Evolutionary conservation across 1,139 yeast genomes (phyloP).

Genomic region (Yamadazyma epiphylla): DNA sequence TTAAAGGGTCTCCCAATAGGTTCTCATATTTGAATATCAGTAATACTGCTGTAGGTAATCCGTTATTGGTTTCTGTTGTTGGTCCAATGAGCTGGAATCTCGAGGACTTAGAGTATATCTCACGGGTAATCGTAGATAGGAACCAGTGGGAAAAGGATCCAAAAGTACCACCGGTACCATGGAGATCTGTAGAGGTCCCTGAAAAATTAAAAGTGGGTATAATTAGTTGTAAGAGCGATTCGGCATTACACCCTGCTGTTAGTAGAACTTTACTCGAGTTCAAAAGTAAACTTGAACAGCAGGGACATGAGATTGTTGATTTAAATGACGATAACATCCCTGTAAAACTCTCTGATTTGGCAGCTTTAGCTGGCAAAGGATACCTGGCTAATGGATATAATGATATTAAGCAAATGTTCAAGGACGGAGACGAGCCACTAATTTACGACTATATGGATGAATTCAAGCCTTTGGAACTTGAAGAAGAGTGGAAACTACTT

Average conservation of each 20-base stretch:
- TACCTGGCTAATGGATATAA: constrained; percentile 54
- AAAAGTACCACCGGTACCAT: constrained; percentile 14
- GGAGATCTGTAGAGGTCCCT: constrained; percentile 6
- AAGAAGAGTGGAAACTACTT: constrained; percentile 43
- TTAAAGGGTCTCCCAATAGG: constrained; percentile 7
- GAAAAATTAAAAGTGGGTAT: constrained; percentile 7
- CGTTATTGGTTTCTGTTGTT: constrained; percentile 20
- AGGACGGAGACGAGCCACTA: constrained; percentile 53
- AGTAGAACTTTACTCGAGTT: constrained; percentile 3
- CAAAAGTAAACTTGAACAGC: neutral
- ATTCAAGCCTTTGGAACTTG: constrained; percentile 37
- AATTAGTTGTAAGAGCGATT: constrained; percentile 2
- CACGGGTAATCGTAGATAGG: constrained; percentile 12
- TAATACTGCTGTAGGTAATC: constrained; percentile 10
- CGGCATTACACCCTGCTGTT: constrained; percentile 7
- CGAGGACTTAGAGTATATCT: constrained; percentile 21
- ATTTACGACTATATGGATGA: constrained; percentile 40
- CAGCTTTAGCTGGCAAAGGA: constrained; percentile 40
- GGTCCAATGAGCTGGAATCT: constrained; percentile 32
- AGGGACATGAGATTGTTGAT: constrained; percentile 11
- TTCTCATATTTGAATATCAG: constrained; percentile 11
- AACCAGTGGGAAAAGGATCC: constrained; percentile 17
- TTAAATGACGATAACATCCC: constrained; percentile 34
- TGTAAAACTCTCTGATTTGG: constrained; percentile 38
- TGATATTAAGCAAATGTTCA: constrained; percentile 30